A percentile compares a stretch with the other conserved stretches of the same genome.
These are phyloP conservation scores for Tetrapisispora namnaoensis DNA, from an alignment of 805 yeast genomes.

Conservation along the genomic window DNA sequence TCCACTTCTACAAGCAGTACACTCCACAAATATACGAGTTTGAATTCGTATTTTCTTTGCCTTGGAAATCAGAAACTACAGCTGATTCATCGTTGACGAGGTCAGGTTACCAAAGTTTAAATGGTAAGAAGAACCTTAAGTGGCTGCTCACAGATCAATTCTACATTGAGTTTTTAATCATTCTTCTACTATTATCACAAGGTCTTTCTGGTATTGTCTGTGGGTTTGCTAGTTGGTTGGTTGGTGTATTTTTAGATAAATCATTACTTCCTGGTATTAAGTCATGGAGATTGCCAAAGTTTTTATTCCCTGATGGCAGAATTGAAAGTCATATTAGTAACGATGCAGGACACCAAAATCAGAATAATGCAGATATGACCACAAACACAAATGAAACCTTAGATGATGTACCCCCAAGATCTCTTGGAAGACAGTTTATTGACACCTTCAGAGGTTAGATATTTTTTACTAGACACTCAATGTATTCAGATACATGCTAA, in stretches of 20 bases:
- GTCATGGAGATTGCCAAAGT: constrained; percentile 27
- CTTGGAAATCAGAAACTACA: constrained; percentile 8
- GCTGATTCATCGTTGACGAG: not conserved
- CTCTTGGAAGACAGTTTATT: constrained; percentile 50
- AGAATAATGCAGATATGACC: not conserved
- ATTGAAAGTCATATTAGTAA: constrained; percentile 3
- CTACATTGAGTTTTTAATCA: constrained; percentile 22
- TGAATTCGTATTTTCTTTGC: constrained; percentile 29
- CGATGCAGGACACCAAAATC: not conserved
- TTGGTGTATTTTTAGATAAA: constrained; percentile 36
- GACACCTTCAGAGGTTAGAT: constrained; percentile 45
- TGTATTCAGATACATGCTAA: not conserved
- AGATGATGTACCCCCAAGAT: constrained; percentile 48
- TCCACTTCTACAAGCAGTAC: constrained; percentile 32
- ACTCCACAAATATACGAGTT: constrained; percentile 35
- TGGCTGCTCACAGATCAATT: constrained; percentile 30
- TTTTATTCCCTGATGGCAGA: constrained; percentile 8
- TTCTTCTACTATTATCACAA: constrained; percentile 38
- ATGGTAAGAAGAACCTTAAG: constrained; percentile 5
- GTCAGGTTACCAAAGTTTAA: constrained; percentile 6
- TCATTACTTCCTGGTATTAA: constrained; percentile 36
- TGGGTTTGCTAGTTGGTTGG: constrained; percentile 34
- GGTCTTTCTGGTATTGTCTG: constrained; percentile 31
- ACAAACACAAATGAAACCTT: not conserved
- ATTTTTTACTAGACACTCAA: not conserved